A percentile compares a stretch with the other conserved stretches of the same genome.
Evolutionary conservation across 257 asterid species (phyloP).

Genomic region (Solanum medicagineum): DNA sequence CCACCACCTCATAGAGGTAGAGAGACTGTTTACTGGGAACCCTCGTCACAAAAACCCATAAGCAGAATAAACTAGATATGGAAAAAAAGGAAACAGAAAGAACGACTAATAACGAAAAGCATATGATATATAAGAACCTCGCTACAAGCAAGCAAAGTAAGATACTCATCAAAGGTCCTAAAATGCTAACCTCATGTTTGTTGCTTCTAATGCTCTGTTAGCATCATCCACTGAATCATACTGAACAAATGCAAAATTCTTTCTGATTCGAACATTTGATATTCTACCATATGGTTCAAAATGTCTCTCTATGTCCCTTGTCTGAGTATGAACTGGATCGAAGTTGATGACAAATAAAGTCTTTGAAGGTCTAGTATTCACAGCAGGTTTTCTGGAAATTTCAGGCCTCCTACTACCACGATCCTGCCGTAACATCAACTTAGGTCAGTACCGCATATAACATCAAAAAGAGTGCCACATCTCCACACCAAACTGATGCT

Average conservation of each 20-base stretch:
- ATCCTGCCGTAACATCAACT: conserved; percentile 59
- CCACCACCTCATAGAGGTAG: too few species aligned
- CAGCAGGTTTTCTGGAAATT: conserved; percentile 53
- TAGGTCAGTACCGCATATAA: neutral
- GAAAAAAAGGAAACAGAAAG: too few species aligned
- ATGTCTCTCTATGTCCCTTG: conserved; percentile 73
- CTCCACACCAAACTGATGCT: neutral
- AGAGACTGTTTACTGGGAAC: too few species aligned
- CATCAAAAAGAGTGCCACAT: neutral
- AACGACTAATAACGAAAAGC: too few species aligned
- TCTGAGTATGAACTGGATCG: conserved; percentile 70
- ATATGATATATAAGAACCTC: neutral
- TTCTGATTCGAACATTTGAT: conserved; percentile 71
- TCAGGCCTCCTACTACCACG: conserved; percentile 70
- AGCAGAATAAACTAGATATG: too few species aligned
- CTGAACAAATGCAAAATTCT: conserved; percentile 81
- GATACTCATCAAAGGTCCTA: neutral
- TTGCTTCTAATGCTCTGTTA: conserved; percentile 63
- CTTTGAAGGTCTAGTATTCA: conserved; percentile 63
- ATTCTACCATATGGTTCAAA: conserved; percentile 71
- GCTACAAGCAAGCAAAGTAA: neutral
- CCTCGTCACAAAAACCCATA: too few species aligned
- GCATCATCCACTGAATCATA: conserved; percentile 80
- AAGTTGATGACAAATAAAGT: conserved; percentile 82
- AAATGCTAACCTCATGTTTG: conserved; percentile 51